phyloP scores from a whole-genome alignment of 495 filamentous ascomycete genomes.

The Tuber indicum region DNA sequence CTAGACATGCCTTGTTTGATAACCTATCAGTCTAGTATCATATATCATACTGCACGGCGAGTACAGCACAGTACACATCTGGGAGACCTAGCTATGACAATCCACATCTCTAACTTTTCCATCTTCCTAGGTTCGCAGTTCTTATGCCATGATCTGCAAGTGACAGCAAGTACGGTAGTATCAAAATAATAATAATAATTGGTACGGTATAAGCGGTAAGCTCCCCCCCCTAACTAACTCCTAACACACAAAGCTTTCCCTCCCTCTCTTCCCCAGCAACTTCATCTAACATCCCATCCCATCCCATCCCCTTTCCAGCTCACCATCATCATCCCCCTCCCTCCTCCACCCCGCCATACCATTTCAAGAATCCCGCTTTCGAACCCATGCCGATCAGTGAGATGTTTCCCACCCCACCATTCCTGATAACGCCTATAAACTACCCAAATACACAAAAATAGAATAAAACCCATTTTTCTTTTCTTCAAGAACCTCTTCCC shows the following conservation, averaged over 20 bases:
- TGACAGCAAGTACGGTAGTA: neutral
- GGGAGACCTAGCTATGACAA: neutral
- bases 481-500: slow-evolving; percentile 3
- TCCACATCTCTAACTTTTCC: neutral
- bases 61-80: neutral
- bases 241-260: neutral
- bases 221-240: neutral
- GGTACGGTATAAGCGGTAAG: slow-evolving; percentile 1
- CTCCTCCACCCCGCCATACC: neutral
- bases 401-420: slow-evolving; percentile 12
- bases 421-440: neutral
- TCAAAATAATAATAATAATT: neutral
- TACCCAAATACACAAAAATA: neutral
- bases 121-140: neutral
- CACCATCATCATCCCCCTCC: neutral
- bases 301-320: neutral
- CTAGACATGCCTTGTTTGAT: neutral
- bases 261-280: neutral
- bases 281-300: too few relatives aligned
- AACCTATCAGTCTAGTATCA: neutral
- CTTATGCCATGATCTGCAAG: neutral
- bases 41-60: too few relatives aligned
- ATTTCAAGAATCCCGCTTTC: slow-evolving; percentile 1
- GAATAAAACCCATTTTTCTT: slow-evolving; percentile 10
- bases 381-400: slow-evolving; percentile 16